These are phyloP conservation scores for Ceratorhiza oryzae-sativae DNA, from an alignment of 1,284 basidiomycete species.

Conservation along the genomic window DNA sequence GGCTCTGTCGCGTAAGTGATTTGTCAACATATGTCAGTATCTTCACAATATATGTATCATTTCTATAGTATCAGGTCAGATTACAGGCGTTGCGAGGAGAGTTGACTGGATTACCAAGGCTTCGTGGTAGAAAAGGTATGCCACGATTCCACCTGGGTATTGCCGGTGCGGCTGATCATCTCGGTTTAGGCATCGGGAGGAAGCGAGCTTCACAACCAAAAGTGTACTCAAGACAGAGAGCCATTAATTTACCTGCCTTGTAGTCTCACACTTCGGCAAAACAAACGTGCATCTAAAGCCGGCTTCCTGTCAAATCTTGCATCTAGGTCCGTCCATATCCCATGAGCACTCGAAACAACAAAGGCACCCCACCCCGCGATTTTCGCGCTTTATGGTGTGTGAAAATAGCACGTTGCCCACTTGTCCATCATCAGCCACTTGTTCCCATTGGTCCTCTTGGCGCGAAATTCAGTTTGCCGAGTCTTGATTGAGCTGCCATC, in stretches of 20 bases:
- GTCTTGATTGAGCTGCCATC: conserved; percentile 30
- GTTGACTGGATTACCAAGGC: conserved; percentile 89
- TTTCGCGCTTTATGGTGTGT: conserved; percentile 17
- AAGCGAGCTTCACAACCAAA: not conserved
- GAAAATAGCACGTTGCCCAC: conserved; percentile 30
- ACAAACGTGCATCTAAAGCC: not conserved
- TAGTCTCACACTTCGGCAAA: not conserved
- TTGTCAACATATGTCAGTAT: not conserved
- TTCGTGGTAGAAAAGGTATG: conserved; percentile 69
- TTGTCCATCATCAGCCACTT: conserved; percentile 6
- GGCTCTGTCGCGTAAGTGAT: conserved; percentile 79
- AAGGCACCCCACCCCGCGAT: not conserved
- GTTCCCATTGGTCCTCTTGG: conserved; percentile 7
- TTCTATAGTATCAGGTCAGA: conserved; percentile 83
- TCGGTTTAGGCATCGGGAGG: not conserved
- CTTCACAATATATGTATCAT: not conserved
- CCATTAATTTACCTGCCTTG: not conserved
- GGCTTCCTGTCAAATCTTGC: conserved; percentile 1
- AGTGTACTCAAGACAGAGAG: not conserved
- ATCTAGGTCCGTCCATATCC: not conserved
- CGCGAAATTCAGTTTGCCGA: conserved; percentile 22
- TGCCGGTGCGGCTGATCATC: not conserved
- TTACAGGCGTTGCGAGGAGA: conserved; percentile 79
- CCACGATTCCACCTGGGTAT: not conserved
- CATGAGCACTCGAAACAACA: conserved; percentile 10